Conservation (phyloP, 1,284 basidiomycete genomes). For the Moniliella sp. region DNA sequence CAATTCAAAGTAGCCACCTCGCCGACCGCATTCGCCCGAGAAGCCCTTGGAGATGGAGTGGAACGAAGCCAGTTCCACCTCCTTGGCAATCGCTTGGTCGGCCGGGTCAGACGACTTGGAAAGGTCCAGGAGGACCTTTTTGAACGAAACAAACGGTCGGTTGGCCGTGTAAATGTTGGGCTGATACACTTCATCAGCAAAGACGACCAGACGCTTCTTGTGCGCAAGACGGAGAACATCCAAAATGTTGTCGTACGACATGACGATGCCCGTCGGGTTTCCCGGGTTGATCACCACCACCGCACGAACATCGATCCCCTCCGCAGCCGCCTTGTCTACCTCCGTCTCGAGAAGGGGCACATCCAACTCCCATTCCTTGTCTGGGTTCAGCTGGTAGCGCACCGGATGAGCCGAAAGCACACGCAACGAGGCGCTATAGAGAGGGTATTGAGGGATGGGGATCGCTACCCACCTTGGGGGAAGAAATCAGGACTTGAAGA, state of each 20-base stretch:
- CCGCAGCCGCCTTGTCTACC: slow-evolving; percentile 47
- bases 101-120: too few relatives aligned
- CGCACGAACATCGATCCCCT: slow-evolving; percentile 50
- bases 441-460: slow-evolving; percentile 90
- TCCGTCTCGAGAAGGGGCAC: slow-evolving; percentile 48
- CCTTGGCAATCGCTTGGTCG: slow-evolving; percentile 38
- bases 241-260: slow-evolving; percentile 50
- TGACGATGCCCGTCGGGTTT: slow-evolving; percentile 71
- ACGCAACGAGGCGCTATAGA: slow-evolving; percentile 87
- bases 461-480: slow-evolving; percentile 51
- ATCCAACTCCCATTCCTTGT: slow-evolving; percentile 64
- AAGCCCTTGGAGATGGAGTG: slow-evolving; percentile 89
- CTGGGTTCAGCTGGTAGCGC: slow-evolving; percentile 71
- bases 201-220: slow-evolving; percentile 68
- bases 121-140: slow-evolving; percentile 53
- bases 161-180: slow-evolving; percentile 53
- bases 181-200: slow-evolving; percentile 89
- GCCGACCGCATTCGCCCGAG: slow-evolving; percentile 74
- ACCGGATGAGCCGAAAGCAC: slow-evolving; percentile 59
- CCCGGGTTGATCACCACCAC: slow-evolving; percentile 89
- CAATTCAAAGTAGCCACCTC: slow-evolving; percentile 77
- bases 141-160: slow-evolving; percentile 72
- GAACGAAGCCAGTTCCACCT: slow-evolving; percentile 64
- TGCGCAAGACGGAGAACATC: slow-evolving; percentile 60
- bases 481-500: slow-evolving; percentile 55